Evolutionary conservation across 2,329 filamentous ascomycete species (phyloP).

Genomic region (Penicillium rolfsii): DNA sequence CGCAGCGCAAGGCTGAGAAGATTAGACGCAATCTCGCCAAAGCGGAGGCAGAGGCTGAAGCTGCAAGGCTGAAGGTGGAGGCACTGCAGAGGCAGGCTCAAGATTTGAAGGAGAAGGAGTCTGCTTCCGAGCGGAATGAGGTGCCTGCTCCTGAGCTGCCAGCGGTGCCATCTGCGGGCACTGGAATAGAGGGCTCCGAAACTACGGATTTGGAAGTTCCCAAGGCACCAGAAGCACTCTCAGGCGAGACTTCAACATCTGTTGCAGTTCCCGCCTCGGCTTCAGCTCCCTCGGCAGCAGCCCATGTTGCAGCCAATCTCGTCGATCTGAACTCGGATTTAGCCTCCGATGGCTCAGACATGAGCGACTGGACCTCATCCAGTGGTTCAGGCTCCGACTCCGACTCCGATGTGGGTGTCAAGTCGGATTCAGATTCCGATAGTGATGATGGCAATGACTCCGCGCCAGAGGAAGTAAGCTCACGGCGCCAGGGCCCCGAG

Average conservation of each 20-base stretch:
- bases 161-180: background rate
- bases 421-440: conserved; percentile 27
- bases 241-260: background rate
- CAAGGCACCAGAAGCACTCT: background rate
- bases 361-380: conserved; percentile 46
- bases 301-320: conserved; percentile 7
- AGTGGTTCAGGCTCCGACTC: conserved; percentile 37
- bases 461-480: conserved; percentile 48
- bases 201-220: background rate
- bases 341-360: conserved; percentile 27
- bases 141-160: background rate
- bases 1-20: conserved; percentile 47
- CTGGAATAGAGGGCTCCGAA: background rate
- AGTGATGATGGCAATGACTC: conserved; percentile 35
- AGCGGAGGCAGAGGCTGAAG: conserved; percentile 49
- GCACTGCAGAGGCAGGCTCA: conserved; percentile 33
- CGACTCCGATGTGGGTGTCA: conserved; percentile 30
- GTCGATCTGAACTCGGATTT: conserved; percentile 19
- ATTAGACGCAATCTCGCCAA: conserved; percentile 53
- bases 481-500: conserved; percentile 46
- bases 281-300: background rate
- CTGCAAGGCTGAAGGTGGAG: conserved; percentile 42
- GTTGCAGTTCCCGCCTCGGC: background rate
- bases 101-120: conserved; percentile 11
- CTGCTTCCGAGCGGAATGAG: background rate